Base-by-base conservation (phyloP, 2,329 filamentous ascomycete species). In the Pseudogymnoascus sp. region DNA sequence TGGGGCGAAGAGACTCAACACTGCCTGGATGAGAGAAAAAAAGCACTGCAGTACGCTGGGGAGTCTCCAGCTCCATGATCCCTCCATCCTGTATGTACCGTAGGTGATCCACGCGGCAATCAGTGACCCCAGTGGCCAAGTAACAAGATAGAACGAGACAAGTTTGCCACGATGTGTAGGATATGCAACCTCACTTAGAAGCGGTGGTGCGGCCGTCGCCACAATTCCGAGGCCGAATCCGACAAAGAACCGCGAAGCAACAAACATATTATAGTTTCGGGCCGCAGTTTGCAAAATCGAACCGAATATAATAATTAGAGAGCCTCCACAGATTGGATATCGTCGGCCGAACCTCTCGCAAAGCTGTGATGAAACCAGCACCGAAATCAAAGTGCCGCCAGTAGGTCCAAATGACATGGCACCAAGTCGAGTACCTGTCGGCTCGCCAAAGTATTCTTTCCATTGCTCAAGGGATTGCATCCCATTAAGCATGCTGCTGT, bases 41-140 rank as follows among this genome's bases (percentile, higher is more conserved):
- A 62, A 50, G 38, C 57, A 60, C 64, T 79, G 77, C 11, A 77
- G 67, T 70, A 74, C 75, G 39, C 78, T 70, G 1, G 78, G 78
- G 37, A 80, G 72, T 36, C 76, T 69, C 78, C 78, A 80, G 5
- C 74, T 64, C 68, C 65, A 70, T 14, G 62, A 65, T 14, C 43
- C 60, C 4, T 28, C 36, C 47, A 67, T 60, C 9, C 62, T 61
- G 6, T 41, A 61, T 6, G 64, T 63, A 28, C 66, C 66, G 36
- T 66, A 67, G 16, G 63, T 63, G 6, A 60, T 61, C 66, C 65
- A 67, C 9, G 66, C 64, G 1, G 65, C 66, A 50, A 68, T 54
- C 22, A 68, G 64, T 14, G 64, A 60, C 16, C 66, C 65, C 1
- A 65, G 59, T 37, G 64, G 65, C 63, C 65, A 68, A 14, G 41